Base-by-base conservation (phyloP, 176 grass and related monocot genomes). In the Aegilops bicornis region DNA sequence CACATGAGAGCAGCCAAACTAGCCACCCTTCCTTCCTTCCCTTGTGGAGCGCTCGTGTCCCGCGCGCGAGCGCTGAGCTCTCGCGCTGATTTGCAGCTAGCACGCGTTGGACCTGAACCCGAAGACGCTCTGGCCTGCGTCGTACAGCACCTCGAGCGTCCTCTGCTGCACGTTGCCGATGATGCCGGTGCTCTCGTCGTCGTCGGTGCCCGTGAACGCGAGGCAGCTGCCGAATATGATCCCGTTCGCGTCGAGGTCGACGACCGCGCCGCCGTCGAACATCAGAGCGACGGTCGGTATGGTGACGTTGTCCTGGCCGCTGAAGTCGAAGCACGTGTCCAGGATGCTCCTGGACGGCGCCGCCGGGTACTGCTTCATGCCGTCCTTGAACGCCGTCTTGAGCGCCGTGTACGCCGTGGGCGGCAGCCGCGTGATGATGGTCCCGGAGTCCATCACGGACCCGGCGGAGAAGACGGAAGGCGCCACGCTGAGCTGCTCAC, bases 111-210 rank as follows among this genome's bases (percentile, higher is more conserved):
- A 4, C 13, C 66, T 74, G 71, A 98, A 95, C 11, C 96, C 91
- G 3, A 98, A 35, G 78, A 63, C 73, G 7, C 91, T 59, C 2
- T 63, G 30, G 48, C 91, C 96, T 24, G 92, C 92, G 71, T 91
- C 86, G 64, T 91, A 88, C 14, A 98, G 32, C 24, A 98, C 93
- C 64, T 92, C 89, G 22, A 98, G 78, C 63, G 86, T 94, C 83
- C 90, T 84, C 88, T 98, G 96, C 83, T 98, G 96, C 75, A 98
- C 91, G 72, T 98, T 98, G 24, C 93, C 96, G 17, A 95, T 74
- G 77, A 98, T 86, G 64, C 87, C 84, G 3, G 58, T 6, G 61
- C 83, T 87, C 14, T 43, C 39, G 64, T 87, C 85, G 37, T 86
- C 81, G 19, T 14, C 35, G 4, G 90, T 94, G 40, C 32, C 86